phyloP scores from a whole-genome alignment of 352 stramenopile species.

The Globisporangium parvum region DNA sequence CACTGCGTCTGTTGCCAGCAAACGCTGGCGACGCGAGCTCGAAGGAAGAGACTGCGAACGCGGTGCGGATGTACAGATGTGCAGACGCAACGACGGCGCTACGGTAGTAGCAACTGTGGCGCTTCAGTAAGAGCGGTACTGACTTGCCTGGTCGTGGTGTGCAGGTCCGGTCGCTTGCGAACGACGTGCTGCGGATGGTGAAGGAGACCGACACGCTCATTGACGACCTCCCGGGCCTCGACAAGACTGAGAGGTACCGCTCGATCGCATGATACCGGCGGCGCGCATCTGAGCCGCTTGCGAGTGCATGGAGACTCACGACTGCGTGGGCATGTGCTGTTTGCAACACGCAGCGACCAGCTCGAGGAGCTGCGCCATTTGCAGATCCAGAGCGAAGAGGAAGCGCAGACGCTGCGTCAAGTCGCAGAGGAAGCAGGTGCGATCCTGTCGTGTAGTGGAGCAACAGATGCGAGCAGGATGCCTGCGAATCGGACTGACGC shows the following conservation, averaged over 20 bases:
- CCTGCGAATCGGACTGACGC: not conserved
- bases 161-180: constrained; percentile 68
- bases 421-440: constrained; percentile 76
- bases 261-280: too few relatives aligned
- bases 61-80: constrained; percentile 19
- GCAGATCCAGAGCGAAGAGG: constrained; percentile 81
- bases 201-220: constrained; percentile 79
- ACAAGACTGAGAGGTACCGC: constrained; percentile 65
- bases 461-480: too few relatives aligned
- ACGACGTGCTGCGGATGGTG: constrained; percentile 69
- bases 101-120: too few relatives aligned
- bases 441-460: not conserved
- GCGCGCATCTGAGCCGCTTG: not conserved
- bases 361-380: constrained; percentile 70
- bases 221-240: constrained; percentile 72
- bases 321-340: not conserved
- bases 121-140: too few relatives aligned
- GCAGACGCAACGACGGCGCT: too few relatives aligned
- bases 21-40: constrained; percentile 35
- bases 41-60: constrained; percentile 49
- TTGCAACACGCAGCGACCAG: constrained; percentile 42
- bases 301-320: not conserved
- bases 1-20: constrained; percentile 64
- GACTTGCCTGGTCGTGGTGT: not conserved
- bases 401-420: constrained; percentile 77